Conservation (phyloP, 805 yeast species). For the Sugiyamaella qingdaonensis region DNA sequence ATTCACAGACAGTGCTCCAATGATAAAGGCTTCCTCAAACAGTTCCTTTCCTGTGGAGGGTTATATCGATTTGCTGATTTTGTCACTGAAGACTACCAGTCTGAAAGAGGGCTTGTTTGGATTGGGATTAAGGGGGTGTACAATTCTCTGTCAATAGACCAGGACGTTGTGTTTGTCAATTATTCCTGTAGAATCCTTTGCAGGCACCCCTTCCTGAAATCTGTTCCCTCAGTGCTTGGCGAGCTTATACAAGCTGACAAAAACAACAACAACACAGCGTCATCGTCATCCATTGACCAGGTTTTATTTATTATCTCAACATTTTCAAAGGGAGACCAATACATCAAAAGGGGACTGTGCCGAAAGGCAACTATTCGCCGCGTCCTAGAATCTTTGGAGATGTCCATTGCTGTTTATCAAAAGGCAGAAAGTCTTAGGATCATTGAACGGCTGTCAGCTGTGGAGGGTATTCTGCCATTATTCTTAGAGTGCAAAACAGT, state of each 20-base stretch:
- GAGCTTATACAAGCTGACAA: slow-evolving; percentile 15
- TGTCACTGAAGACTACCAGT: slow-evolving; percentile 44
- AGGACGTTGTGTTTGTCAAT: slow-evolving; percentile 33
- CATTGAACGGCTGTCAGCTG: slow-evolving; percentile 32
- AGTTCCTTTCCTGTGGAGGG: slow-evolving; percentile 48
- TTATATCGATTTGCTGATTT: slow-evolving; percentile 42
- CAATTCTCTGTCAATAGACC: slow-evolving; percentile 36
- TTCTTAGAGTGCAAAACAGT: slow-evolving; percentile 38
- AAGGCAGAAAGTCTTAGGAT: slow-evolving; percentile 38
- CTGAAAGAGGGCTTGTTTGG: slow-evolving; percentile 40
- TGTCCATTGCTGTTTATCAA: slow-evolving; percentile 23
- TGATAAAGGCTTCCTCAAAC: slow-evolving; percentile 37
- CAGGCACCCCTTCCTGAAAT: slow-evolving; percentile 35
- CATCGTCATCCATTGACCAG: slow-evolving; percentile 30
- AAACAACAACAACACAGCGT: slow-evolving; percentile 11
- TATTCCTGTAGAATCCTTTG: slow-evolving; percentile 46
- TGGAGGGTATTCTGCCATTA: slow-evolving; percentile 26
- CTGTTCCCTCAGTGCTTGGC: slow-evolving; percentile 35
- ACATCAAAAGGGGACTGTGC: slow-evolving; percentile 33
- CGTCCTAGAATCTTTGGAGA: slow-evolving; percentile 36
- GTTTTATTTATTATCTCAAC: slow-evolving; percentile 39
- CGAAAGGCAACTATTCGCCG: slow-evolving; percentile 18
- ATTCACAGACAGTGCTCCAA: slow-evolving; percentile 26
- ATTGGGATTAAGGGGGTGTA: slow-evolving; percentile 41
- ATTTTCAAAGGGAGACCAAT: slow-evolving; percentile 46